Base-by-base conservation (phyloP, 208 protist genomes). In the Acanthamoeba castellanii region DNA sequence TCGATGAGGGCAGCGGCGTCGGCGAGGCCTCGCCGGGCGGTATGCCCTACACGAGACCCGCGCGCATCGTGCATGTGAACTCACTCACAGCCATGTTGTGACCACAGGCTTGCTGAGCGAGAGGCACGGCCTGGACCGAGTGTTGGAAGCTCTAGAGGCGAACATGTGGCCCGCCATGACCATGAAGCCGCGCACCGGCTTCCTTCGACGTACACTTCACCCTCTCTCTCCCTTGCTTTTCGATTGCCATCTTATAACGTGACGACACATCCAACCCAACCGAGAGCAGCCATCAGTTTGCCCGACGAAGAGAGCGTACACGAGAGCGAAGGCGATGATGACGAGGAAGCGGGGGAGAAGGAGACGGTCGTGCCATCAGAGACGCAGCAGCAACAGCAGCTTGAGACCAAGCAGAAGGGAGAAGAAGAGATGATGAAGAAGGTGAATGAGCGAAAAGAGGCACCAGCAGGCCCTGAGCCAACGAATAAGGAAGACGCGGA, bases 161-260 rank as follows among this genome's bases (percentile, higher is more conserved):
- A 90, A 90, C 84, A 59, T 90, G 55, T 90, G 84, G 84, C 57
- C 84, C 27, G n/a, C 25, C 50, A 90, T 90, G 84, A 68, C 52
- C 13, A 90, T 90, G 84, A 90, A 90, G 42, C 84, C 84, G 7
- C 84, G 84, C 57, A 50, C 55, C 13, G 84, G 25, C 84, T 45
- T 84, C 20, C 42, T 42, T 52, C 74, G 74, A 52, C 22, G 70
- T 81, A 81, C 72, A 8, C 9, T 9, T 11, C 20, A 13, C 42
- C 18, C n/a, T 74, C 25, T 16, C 68, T 8, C 8, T 14, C 13
- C 16, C 25, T 9, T 0, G 32, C 16, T 32, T 22, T 9, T 45
- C 42, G 42, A 45, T 45, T 0, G 20, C 13, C 25, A 34, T 16
- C 25, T 16, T 0, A 74, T 5, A n/a, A 1, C 66, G 16, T n/a